A percentile compares a stretch with the other conserved stretches of the same genome.
These are phyloP conservation scores for Kappamyces sp. DNA, from an alignment of 192 early-diverging fungal genomes.

Conservation along the genomic window DNA sequence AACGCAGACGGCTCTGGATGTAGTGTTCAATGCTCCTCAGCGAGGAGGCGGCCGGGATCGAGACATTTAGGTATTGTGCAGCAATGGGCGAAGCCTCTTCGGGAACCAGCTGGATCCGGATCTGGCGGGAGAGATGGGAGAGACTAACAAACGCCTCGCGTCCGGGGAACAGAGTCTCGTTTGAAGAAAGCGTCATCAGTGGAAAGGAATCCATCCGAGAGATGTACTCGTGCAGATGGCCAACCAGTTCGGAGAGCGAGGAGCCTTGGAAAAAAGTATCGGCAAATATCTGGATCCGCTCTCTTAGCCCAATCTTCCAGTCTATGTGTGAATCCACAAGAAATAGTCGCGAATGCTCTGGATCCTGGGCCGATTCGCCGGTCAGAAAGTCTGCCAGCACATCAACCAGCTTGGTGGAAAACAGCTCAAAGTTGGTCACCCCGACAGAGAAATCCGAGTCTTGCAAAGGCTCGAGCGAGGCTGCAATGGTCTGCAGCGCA, in stretches of 20 bases:
- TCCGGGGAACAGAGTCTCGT: slow-evolving; percentile 22
- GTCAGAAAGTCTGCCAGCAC: slow-evolving; percentile 51
- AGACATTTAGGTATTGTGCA: too few species aligned
- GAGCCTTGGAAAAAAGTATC: slow-evolving; percentile 35
- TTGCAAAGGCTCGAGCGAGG: background rate
- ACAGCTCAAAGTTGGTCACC: slow-evolving; percentile 73
- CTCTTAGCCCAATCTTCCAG: slow-evolving; percentile 4
- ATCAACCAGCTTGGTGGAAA: slow-evolving; percentile 68
- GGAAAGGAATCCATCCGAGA: slow-evolving; percentile 64
- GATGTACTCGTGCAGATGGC: slow-evolving; percentile 65
- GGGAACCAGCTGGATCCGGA: slow-evolving; percentile 59
- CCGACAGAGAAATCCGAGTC: slow-evolving; percentile 17
- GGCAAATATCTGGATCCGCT: slow-evolving; percentile 24
- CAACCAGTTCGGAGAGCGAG: slow-evolving; percentile 47
- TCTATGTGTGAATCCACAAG: too few species aligned
- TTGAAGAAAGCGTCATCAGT: slow-evolving; percentile 11
- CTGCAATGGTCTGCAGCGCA: slow-evolving; percentile 1
- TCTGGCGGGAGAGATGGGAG: slow-evolving; percentile 69
- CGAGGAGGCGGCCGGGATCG: too few species aligned
- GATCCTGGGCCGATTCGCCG: background rate
- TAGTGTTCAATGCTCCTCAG: too few species aligned
- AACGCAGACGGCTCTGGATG: too few species aligned
- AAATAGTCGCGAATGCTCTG: too few species aligned
- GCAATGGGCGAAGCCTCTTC: slow-evolving; percentile 18
- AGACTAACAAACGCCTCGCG: slow-evolving; percentile 33